Evolutionary conservation across 306 rosid genomes (phyloP).

Genomic region (Trifolium dubium): DNA sequence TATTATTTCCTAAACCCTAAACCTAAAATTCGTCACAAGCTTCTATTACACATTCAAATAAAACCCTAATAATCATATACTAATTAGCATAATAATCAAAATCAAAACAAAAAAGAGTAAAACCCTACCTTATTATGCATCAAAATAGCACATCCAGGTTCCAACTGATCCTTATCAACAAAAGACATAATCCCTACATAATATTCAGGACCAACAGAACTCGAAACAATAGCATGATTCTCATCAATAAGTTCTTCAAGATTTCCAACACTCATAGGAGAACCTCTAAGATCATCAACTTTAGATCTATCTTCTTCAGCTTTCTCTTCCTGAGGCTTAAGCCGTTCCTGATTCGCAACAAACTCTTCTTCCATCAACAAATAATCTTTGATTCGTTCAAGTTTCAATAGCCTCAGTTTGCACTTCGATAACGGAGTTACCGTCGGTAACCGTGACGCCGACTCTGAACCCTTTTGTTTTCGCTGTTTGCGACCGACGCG

Average conservation of each 20-base stretch:
- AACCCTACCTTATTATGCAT: conserved; percentile 91
- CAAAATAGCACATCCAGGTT: conserved; percentile 96
- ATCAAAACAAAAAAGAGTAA: neutral
- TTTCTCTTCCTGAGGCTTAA: conserved; percentile 96
- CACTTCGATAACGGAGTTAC: conserved; percentile 96
- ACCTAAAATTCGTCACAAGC: conserved; percentile 8
- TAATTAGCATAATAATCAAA: neutral
- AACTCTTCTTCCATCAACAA: conserved; percentile 96
- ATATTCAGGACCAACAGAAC: conserved; percentile 96
- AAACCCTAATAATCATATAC: neutral
- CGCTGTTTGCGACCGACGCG: conserved; percentile 97
- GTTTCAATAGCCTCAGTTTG: conserved; percentile 82
- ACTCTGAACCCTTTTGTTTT: conserved; percentile 95
- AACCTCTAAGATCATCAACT: conserved; percentile 95
- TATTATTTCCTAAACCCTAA: conserved; percentile 29
- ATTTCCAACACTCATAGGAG: conserved; percentile 98
- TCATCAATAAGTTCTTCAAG: conserved; percentile 93
- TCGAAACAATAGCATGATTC: conserved; percentile 95
- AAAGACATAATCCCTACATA: conserved; percentile 92
- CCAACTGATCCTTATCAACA: conserved; percentile 96
- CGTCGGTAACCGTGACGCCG: conserved; percentile 87
- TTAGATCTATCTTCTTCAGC: conserved; percentile 99
- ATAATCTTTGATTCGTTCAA: conserved; percentile 92
- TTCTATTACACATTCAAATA: neutral
- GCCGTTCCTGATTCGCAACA: conserved; percentile 89